Conservation (phyloP, 2,329 filamentous ascomycete species). For the Fusarium luffae region DNA sequence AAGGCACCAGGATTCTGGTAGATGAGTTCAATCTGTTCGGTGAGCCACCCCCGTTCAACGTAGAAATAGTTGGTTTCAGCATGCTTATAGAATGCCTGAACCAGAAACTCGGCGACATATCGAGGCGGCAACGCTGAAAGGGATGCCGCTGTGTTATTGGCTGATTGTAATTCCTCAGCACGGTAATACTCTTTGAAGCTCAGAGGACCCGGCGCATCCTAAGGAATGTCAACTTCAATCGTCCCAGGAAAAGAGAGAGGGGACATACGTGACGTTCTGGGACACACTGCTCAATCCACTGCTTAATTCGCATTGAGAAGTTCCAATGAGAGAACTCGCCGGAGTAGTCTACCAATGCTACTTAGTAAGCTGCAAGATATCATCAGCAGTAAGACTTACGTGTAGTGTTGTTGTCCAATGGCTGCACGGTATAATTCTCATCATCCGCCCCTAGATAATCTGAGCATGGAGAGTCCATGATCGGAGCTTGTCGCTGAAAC, state of each 20-base stretch:
- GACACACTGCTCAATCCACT: constrained; percentile 59
- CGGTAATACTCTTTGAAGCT: constrained; percentile 58
- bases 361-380: constrained; percentile 13
- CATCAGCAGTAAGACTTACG: constrained; percentile 47
- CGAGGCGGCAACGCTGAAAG: constrained; percentile 58
- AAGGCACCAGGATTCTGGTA: constrained; percentile 55
- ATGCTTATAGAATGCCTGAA: constrained; percentile 60
- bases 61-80: constrained; percentile 62
- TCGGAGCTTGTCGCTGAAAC: constrained; percentile 33
- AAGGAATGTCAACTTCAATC: constrained; percentile 1
- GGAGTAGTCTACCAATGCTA: constrained; percentile 56
- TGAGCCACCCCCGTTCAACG: constrained; percentile 58
- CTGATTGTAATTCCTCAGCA: constrained; percentile 58
- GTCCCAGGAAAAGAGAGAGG: not conserved
- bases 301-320: constrained; percentile 62
- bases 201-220: constrained; percentile 46
- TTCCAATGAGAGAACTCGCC: constrained; percentile 66
- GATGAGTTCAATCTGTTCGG: constrained; percentile 53
- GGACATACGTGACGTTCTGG: constrained; percentile 47
- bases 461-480: constrained; percentile 40
- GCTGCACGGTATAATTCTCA: constrained; percentile 55
- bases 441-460: constrained; percentile 49
- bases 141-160: constrained; percentile 52
- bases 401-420: constrained; percentile 55
- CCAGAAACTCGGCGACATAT: constrained; percentile 59